These are phyloP conservation scores for Mycena belliarum DNA, from an alignment of 768 basidiomycete genomes.

Conservation along the genomic window DNA sequence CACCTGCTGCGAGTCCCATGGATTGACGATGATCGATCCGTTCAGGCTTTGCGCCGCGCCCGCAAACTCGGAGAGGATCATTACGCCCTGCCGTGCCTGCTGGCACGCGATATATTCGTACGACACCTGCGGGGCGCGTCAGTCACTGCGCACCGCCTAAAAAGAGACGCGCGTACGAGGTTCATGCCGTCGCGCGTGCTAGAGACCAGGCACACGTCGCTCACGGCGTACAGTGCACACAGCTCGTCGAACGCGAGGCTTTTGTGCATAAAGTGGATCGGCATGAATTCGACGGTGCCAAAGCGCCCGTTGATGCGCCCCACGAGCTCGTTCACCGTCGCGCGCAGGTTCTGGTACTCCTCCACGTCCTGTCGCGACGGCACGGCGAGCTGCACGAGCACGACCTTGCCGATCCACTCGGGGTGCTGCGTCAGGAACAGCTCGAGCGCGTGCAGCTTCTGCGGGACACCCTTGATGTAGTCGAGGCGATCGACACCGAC, in stretches of 20 bases:
- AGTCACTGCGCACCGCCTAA: neutral
- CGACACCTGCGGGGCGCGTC: slow-evolving; percentile 68
- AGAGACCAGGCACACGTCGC: slow-evolving; percentile 94
- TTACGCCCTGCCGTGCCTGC: slow-evolving; percentile 87
- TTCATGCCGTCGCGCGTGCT: slow-evolving; percentile 99
- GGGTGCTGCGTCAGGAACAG: slow-evolving; percentile 97
- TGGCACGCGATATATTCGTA: slow-evolving; percentile 99
- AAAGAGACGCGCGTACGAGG: slow-evolving; percentile 59
- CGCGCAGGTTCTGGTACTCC: slow-evolving; percentile 96
- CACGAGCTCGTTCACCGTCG: slow-evolving; percentile 96
- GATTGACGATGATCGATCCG: slow-evolving; percentile 96
- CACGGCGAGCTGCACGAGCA: slow-evolving; percentile 94
- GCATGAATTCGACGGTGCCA: slow-evolving; percentile 99
- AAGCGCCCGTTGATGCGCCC: slow-evolving; percentile 98
- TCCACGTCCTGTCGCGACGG: slow-evolving; percentile 98
- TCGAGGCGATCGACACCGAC: slow-evolving; percentile 98
- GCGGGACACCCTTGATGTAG: slow-evolving; percentile 99
- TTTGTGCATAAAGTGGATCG: slow-evolving; percentile 99
- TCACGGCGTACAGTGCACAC: slow-evolving; percentile 95
- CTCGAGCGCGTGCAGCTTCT: slow-evolving; percentile 95
- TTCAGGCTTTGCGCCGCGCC: slow-evolving; percentile 96
- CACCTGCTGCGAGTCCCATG: slow-evolving; percentile 98
- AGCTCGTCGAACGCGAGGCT: slow-evolving; percentile 91
- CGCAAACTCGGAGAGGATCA: slow-evolving; percentile 98
- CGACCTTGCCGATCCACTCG: slow-evolving; percentile 99